phyloP scores from a whole-genome alignment of 768 basidiomycete genomes.

The Strobilomyces confusus region DNA sequence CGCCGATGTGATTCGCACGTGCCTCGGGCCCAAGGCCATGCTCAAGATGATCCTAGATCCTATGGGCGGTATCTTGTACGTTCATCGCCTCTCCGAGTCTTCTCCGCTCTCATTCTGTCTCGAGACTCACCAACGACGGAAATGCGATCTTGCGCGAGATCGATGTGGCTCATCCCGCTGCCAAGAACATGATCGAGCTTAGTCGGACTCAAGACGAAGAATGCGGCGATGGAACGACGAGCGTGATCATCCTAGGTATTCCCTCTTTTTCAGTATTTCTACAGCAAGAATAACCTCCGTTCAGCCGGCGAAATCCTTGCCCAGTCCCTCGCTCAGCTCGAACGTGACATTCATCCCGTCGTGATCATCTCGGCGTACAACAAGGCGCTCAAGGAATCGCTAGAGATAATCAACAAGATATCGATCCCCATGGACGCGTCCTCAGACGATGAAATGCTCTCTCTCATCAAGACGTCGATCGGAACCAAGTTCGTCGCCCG shows the following conservation, averaged over 20 bases:
- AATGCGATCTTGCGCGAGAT: constrained; percentile 98
- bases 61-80: constrained; percentile 97
- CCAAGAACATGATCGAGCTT: constrained; percentile 99
- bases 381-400: constrained; percentile 88
- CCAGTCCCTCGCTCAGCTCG: constrained; percentile 86
- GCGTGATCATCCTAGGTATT: constrained; percentile 93
- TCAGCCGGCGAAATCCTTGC: constrained; percentile 95
- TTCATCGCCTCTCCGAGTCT: constrained; percentile 5
- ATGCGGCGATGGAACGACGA: constrained; percentile 97
- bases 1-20: constrained; percentile 96
- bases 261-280: no score
- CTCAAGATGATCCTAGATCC: constrained; percentile 99
- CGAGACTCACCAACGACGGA: constrained; percentile 95
- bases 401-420: constrained; percentile 83
- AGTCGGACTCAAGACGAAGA: constrained; percentile 98
- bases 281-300: not conserved
- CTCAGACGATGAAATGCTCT: constrained; percentile 88
- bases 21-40: constrained; percentile 97
- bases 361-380: constrained; percentile 99
- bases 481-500: constrained; percentile 96
- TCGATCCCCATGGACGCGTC: constrained; percentile 86
- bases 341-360: constrained; percentile 97
- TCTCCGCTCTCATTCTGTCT: not conserved
- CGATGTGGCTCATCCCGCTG: constrained; percentile 97
- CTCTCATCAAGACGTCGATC: constrained; percentile 96